Evolutionary conservation across 371 early-diverging fungal species (phyloP).

Genomic region (Mortierella sp.): DNA sequence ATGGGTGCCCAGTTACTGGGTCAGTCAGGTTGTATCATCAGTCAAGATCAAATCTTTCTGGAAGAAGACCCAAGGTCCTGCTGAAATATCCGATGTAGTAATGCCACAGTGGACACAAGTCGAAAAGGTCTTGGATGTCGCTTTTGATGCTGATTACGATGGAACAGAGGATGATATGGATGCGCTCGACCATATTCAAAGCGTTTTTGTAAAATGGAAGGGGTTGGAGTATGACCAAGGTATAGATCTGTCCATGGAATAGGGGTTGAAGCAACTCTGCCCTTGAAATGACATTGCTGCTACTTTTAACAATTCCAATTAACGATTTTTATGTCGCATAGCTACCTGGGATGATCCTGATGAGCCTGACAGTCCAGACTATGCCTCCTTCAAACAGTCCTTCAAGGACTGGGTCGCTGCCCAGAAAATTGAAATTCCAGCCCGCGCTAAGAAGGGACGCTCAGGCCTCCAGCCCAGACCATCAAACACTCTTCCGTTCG

Average conservation of each 20-base stretch:
- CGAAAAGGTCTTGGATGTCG: conserved; percentile 63
- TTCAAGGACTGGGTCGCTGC: conserved; percentile 56
- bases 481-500: conserved; percentile 50
- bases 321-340: background rate
- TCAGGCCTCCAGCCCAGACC: conserved; percentile 52
- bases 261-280: background rate
- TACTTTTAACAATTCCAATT: background rate
- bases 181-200: conserved; percentile 59
- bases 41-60: conserved; percentile 50
- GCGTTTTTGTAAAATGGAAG: conserved; percentile 59
- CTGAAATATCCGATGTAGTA: conserved; percentile 43
- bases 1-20: conserved; percentile 71
- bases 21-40: conserved; percentile 34
- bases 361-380: conserved; percentile 51
- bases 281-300: background rate
- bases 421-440: conserved; percentile 57
- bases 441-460: conserved; percentile 57
- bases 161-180: conserved; percentile 44
- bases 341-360: conserved; percentile 60
- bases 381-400: conserved; percentile 47
- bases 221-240: conserved; percentile 65
- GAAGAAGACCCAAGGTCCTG: conserved; percentile 26
- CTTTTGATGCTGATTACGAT: conserved; percentile 54
- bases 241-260: conserved; percentile 7
- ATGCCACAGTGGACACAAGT: conserved; percentile 59